phyloP scores from a whole-genome alignment of 139 green algal genomes.

The Mesotaenium endlicherianum region DNA sequence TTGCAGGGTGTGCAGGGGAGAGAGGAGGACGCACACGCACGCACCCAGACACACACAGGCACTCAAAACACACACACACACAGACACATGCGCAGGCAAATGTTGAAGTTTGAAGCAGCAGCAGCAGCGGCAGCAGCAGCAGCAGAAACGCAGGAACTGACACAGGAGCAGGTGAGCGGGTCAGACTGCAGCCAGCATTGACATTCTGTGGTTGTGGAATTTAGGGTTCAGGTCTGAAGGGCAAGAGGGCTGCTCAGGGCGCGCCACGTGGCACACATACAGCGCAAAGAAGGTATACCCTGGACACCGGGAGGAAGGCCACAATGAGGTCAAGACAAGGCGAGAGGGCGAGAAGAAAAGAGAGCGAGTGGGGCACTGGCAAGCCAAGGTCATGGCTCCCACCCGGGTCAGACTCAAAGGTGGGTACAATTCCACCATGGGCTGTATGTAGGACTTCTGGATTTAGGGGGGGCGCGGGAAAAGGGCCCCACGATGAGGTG shows the following conservation, averaged over 20 bases:
- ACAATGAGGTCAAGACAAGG: background rate
- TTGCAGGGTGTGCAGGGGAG: background rate
- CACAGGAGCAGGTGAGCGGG: background rate
- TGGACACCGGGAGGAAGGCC: background rate
- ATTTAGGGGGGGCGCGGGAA: background rate
- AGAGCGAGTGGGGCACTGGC: background rate
- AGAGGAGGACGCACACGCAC: background rate
- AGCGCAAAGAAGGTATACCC: background rate
- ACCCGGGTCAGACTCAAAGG: too few species aligned
- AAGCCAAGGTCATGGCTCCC: too few species aligned
- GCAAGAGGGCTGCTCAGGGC: background rate
- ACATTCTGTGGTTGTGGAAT: background rate
- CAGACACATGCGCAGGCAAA: too few species aligned
- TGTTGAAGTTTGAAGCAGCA: too few species aligned
- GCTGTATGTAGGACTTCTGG: too few species aligned
- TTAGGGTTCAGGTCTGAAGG: background rate
- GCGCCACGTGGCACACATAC: background rate
- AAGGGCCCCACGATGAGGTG: background rate
- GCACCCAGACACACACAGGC: background rate
- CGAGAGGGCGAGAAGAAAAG: conserved; percentile 4
- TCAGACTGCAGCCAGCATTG: background rate
- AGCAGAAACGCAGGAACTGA: too few species aligned
- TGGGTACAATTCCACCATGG: too few species aligned
- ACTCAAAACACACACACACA: background rate
- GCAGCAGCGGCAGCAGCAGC: too few species aligned